These are phyloP conservation scores for Lepidium didymum DNA, from an alignment of 345 rosid species.

Conservation along the genomic window DNA sequence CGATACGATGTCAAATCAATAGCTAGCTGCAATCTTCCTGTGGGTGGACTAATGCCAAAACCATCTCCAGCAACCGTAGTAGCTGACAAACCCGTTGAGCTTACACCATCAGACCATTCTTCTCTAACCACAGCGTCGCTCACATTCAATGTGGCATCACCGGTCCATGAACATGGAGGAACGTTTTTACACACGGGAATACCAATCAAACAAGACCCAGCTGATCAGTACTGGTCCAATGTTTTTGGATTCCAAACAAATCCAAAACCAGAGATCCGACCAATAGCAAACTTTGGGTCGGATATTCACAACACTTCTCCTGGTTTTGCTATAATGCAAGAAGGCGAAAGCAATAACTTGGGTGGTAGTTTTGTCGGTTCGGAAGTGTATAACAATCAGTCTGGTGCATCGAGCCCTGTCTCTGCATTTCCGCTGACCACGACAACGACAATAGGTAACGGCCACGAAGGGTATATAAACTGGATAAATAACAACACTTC, in stretches of 20 bases:
- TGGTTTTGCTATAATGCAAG: slow-evolving; percentile 15
- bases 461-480: slow-evolving; percentile 31
- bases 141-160: slow-evolving; percentile 37
- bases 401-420: slow-evolving; percentile 14
- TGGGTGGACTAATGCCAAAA: slow-evolving; percentile 52
- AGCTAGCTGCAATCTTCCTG: slow-evolving; percentile 73
- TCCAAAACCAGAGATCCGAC: slow-evolving; percentile 10
- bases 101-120: slow-evolving; percentile 34
- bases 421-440: slow-evolving; percentile 36
- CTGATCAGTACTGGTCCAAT: slow-evolving; percentile 57
- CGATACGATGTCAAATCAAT: slow-evolving; percentile 91
- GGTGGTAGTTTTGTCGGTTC: slow-evolving; percentile 32
- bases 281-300: slow-evolving; percentile 9
- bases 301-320: slow-evolving; percentile 8
- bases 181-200: slow-evolving; percentile 39
- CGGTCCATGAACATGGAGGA: slow-evolving; percentile 30
- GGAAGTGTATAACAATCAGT: slow-evolving; percentile 23
- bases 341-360: slow-evolving; percentile 17
- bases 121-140: slow-evolving; percentile 43
- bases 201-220: slow-evolving; percentile 58
- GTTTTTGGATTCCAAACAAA: slow-evolving; percentile 33
- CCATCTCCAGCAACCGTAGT: not conserved
- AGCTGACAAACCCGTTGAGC: not conserved
- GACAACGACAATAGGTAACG: slow-evolving; percentile 20
- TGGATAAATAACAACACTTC: slow-evolving; percentile 40